A percentile compares a stretch with the other conserved stretches of the same genome.
Evolutionary conservation across 2,329 filamentous ascomycete species (phyloP).

Genomic region (Sporothrix phasma): DNA sequence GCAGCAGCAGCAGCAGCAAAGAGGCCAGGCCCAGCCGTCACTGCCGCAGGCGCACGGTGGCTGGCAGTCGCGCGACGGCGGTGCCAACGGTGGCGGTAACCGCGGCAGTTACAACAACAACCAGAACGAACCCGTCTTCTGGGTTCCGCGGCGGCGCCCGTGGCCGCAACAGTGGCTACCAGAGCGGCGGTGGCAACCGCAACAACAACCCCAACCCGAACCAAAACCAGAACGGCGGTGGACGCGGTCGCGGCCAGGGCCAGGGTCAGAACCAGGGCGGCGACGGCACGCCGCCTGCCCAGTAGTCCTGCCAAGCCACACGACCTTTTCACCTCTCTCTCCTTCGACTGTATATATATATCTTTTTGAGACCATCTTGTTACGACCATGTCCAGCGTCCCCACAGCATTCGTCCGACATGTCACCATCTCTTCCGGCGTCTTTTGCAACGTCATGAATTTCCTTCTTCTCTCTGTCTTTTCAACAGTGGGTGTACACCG

Average conservation of each 20-base stretch:
- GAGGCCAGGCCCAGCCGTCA: slow-evolving; percentile 15
- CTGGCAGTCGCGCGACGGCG: slow-evolving; percentile 15
- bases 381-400: too few relatives aligned
- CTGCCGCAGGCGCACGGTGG: slow-evolving; percentile 18
- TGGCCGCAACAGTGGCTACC: background rate
- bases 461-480: background rate
- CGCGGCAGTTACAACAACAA: slow-evolving; percentile 4
- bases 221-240: background rate
- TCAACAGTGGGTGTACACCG: background rate
- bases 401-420: background rate
- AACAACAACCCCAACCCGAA: background rate
- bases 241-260: background rate
- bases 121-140: background rate
- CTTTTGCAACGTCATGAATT: background rate
- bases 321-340: background rate
- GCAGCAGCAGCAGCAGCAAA: slow-evolving; percentile 10
- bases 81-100: background rate
- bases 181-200: background rate
- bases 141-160: slow-evolving; percentile 1
- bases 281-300: background rate
- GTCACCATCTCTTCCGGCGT: background rate
- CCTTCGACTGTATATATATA: slow-evolving; percentile 3
- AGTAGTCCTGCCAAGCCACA: background rate
- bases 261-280: background rate
- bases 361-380: background rate